A percentile compares a stretch with the other conserved stretches of the same genome.
phyloP scores from a whole-genome alignment of 1,139 yeast genomes.

The Geotrichum siamense region DNA sequence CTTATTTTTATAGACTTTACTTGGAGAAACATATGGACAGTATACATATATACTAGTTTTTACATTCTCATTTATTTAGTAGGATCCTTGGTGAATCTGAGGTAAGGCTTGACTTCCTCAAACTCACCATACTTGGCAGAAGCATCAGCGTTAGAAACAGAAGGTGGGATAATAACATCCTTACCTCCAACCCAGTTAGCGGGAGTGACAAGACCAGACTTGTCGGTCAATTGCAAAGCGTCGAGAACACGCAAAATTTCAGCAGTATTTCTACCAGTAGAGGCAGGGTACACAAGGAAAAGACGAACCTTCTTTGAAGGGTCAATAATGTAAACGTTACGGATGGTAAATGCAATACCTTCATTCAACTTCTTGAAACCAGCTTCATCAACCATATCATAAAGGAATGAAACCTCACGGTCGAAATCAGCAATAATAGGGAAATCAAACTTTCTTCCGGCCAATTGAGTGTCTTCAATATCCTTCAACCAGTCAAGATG shows the following conservation, averaged over 20 bases:
- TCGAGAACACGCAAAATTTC: constrained; percentile 84
- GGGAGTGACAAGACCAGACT: constrained; percentile 77
- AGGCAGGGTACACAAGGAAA: constrained; percentile 79
- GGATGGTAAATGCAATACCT: constrained; percentile 62
- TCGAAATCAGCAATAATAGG: constrained; percentile 83
- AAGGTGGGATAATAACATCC: constrained; percentile 85
- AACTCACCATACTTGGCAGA: constrained; percentile 74
- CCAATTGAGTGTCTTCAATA: constrained; percentile 65
- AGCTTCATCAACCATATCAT: constrained; percentile 87
- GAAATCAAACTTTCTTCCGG: constrained; percentile 62
- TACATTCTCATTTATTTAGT: constrained; percentile 12
- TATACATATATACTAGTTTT: no score
- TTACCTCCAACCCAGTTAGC: constrained; percentile 66
- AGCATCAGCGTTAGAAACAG: constrained; percentile 74
- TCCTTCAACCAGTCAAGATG: constrained; percentile 82
- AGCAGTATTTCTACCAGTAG: constrained; percentile 83
- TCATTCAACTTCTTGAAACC: constrained; percentile 75
- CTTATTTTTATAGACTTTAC: no score
- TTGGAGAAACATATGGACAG: no score
- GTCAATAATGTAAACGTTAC: constrained; percentile 84
- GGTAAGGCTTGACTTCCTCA: constrained; percentile 74
- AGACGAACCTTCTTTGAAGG: constrained; percentile 80
- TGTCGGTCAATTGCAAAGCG: constrained; percentile 75
- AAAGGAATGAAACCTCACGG: constrained; percentile 71
- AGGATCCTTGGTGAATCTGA: constrained; percentile 44